phyloP scores from a whole-genome alignment of 2,329 filamentous ascomycete species.

The Aspergillus pseudonomiae region DNA sequence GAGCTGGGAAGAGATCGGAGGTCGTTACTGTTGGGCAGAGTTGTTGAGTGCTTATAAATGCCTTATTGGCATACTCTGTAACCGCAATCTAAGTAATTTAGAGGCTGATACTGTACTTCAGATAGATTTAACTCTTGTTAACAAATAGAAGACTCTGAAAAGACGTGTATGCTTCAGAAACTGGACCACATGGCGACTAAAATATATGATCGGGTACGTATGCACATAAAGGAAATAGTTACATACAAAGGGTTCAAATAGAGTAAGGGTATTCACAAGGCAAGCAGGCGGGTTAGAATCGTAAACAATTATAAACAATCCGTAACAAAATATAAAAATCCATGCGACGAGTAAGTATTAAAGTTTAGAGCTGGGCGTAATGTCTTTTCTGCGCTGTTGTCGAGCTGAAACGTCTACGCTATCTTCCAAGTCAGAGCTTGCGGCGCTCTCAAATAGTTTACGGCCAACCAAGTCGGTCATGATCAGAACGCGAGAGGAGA shows the following conservation, averaged over 20 bases:
- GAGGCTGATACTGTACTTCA: background rate
- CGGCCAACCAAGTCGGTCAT: conserved; percentile 75
- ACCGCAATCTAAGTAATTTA: background rate
- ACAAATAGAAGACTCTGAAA: background rate
- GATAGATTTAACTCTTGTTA: no score
- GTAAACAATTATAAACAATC: background rate
- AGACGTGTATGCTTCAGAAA: background rate
- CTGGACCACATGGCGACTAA: background rate
- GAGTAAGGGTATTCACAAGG: conserved; percentile 2
- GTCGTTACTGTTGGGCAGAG: conserved; percentile 16
- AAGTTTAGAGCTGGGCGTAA: conserved; percentile 38
- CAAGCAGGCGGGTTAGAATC: background rate
- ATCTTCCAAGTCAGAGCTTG: conserved; percentile 27
- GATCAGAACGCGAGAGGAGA: conserved; percentile 76
- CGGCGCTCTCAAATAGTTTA: conserved; percentile 60
- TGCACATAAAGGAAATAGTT: background rate
- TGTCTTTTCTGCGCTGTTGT: conserved; percentile 40
- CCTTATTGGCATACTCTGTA: background rate
- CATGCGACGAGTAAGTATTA: conserved; percentile 15
- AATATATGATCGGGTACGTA: no score
- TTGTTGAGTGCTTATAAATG: conserved; percentile 11
- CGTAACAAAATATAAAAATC: background rate
- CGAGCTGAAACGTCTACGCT: conserved; percentile 38
- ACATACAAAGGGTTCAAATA: background rate
- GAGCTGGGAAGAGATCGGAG: conserved; percentile 20